A percentile compares a stretch with the other conserved stretches of the same genome.
These are phyloP conservation scores for Leccinum fallax DNA, from an alignment of 1,284 basidiomycete species.

Conservation along the genomic window DNA sequence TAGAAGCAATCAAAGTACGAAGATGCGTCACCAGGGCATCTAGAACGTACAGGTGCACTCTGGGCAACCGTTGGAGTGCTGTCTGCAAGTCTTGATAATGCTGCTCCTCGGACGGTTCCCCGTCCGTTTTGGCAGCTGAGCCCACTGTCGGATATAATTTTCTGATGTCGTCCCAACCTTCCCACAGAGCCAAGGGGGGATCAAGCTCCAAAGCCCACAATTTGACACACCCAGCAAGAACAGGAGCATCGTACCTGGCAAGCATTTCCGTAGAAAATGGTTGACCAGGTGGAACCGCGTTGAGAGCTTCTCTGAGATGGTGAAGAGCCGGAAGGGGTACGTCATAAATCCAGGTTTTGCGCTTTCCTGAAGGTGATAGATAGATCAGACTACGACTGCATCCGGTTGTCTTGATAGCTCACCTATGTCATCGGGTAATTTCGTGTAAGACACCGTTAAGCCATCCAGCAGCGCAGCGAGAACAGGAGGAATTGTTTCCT, in stretches of 20 bases:
- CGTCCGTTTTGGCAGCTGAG: constrained; percentile 51
- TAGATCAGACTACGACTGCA: constrained; percentile 7
- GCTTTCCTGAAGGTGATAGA: constrained; percentile 58
- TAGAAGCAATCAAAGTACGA: constrained; percentile 73
- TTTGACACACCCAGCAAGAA: constrained; percentile 83
- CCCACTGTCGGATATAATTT: constrained; percentile 82
- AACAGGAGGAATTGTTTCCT: constrained; percentile 72
- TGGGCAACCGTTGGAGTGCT: constrained; percentile 75
- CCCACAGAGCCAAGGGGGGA: constrained; percentile 80
- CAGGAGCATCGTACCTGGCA: constrained; percentile 79
- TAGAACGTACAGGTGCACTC: constrained; percentile 81
- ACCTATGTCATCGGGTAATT: constrained; percentile 66
- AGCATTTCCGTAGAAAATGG: constrained; percentile 69
- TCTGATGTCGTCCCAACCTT: constrained; percentile 89
- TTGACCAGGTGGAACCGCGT: constrained; percentile 66
- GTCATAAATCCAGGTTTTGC: constrained; percentile 92
- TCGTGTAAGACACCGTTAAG: constrained; percentile 66
- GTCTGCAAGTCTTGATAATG: constrained; percentile 68
- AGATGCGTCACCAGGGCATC: constrained; percentile 82
- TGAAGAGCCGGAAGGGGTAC: constrained; percentile 84
- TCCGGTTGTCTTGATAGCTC: constrained; percentile 27
- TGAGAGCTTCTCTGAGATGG: constrained; percentile 80
- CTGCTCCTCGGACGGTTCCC: constrained; percentile 55
- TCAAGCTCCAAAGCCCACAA: constrained; percentile 86
- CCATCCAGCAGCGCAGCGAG: constrained; percentile 69